Evolutionary conservation across 768 basidiomycete genomes (phyloP).

Genomic region (button mushroom (Agaricus bisporus)): DNA sequence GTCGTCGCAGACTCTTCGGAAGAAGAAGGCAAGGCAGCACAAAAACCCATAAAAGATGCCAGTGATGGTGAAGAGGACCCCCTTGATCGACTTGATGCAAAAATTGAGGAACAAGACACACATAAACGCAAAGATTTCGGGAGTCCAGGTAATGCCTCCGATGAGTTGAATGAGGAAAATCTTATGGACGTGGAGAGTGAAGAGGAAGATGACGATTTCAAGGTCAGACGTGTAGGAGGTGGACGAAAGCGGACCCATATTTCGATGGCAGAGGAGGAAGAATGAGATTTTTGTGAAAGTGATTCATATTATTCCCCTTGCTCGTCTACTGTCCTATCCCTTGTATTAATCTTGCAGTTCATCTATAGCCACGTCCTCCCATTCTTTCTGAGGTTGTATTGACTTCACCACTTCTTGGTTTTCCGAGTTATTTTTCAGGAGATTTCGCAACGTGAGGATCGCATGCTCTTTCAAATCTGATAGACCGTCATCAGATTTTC

Average conservation of each 20-base stretch:
- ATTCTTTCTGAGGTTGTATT: slow-evolving; percentile 56
- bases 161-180: slow-evolving; percentile 21
- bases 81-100: slow-evolving; percentile 66
- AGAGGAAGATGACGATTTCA: slow-evolving; percentile 65
- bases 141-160: slow-evolving; percentile 18
- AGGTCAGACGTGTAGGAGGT: slow-evolving; percentile 50
- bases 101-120: slow-evolving; percentile 54
- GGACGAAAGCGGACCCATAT: slow-evolving; percentile 51
- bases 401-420: slow-evolving; percentile 78
- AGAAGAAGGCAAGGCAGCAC: slow-evolving; percentile 40
- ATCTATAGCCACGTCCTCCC: slow-evolving; percentile 39
- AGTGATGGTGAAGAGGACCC: slow-evolving; percentile 48
- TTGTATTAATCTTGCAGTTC: too few relatives aligned
- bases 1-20: slow-evolving; percentile 79
- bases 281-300: slow-evolving; percentile 27
- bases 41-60: slow-evolving; percentile 28
- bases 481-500: slow-evolving; percentile 3
- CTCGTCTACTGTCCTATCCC: slow-evolving; percentile 27
- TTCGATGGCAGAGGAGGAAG: slow-evolving; percentile 62
- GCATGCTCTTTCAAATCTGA: slow-evolving; percentile 90
- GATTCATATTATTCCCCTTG: slow-evolving; percentile 18
- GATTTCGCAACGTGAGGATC: slow-evolving; percentile 74
- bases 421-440: slow-evolving; percentile 68
- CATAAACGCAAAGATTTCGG: slow-evolving; percentile 32
- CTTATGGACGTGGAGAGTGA: slow-evolving; percentile 76